These are phyloP conservation scores for Neurospora sp. DNA, from an alignment of 495 filamentous ascomycete genomes.

Conservation along the genomic window DNA sequence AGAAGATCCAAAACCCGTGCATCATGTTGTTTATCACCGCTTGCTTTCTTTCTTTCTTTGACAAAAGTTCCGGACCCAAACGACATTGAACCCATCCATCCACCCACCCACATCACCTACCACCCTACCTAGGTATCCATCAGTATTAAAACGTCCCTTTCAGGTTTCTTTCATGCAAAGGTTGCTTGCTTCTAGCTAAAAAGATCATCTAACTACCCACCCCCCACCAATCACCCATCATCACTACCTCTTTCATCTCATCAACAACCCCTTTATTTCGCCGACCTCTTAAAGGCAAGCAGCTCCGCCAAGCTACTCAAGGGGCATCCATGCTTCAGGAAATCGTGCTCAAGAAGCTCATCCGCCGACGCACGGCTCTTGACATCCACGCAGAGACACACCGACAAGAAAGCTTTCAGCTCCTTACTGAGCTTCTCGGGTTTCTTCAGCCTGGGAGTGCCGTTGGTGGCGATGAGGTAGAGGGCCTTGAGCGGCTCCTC, in stretches of 20 bases:
- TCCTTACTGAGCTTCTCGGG: constrained; percentile 94
- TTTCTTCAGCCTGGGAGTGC: constrained; percentile 93
- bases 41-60: background rate
- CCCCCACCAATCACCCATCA: background rate
- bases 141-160: background rate
- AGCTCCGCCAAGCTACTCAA: constrained; percentile 73
- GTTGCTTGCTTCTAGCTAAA: background rate
- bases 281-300: constrained; percentile 59
- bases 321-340: constrained; percentile 69
- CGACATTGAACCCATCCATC: background rate
- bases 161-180: background rate
- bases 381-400: constrained; percentile 93
- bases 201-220: background rate
- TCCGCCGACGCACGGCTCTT: constrained; percentile 84
- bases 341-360: constrained; percentile 74
- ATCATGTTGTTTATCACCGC: background rate
- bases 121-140: background rate
- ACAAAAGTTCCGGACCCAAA: background rate
- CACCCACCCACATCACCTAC: background rate
- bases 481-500: constrained; percentile 96
- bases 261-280: constrained; percentile 27
- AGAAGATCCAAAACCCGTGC: background rate
- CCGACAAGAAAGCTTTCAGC: constrained; percentile 87
- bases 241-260: background rate
- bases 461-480: constrained; percentile 95